Evolutionary conservation across 2,329 filamentous ascomycete species (phyloP), one percentile per base, ranked within the genome.

Genomic region (Paraconiothyrium sp.): DNA sequence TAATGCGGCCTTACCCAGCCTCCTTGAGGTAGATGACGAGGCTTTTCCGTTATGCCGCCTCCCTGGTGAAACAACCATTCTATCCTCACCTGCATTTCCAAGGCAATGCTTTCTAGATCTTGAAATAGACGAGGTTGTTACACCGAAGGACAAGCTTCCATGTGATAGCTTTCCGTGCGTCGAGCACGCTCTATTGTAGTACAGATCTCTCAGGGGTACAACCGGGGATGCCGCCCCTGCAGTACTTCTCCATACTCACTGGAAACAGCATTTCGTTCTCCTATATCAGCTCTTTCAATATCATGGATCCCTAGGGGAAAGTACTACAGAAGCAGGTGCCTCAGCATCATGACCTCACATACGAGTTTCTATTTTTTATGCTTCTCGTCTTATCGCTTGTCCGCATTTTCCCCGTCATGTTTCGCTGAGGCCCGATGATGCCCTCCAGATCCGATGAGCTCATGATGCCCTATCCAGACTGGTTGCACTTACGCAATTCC

Each of bases 91-190:
- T 41, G 39, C 27, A 16, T 14, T 30, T 35, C 30, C 3, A 7
- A 20, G 20, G 32, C n/a, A 50, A 20, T 11, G 30, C 48, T 32
- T 9, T 32, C 2, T 32, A 11, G 4, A 7, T 30, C 47, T 47
- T 32, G 46, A 55, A 55, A 44, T 37, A 3, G 24, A 55, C 39
- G 52, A 55, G 37, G 52, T 34, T 37, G 49, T 34, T 52, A 52
- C 41, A 35, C 13, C 27, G 34, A 27, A 6, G 35, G 49, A 39
- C 49, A 39, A 24, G 49, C 49, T 34, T 34, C 34, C 22, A 34
- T 52, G 34, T 52, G 13, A 34, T 52, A 41, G 41, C 50, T 20
- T 20, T 52, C 20, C n/a, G 20, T 11, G 35, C 50, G 27, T 27
- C 20, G 10, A 14, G 22, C 16, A 9, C 14, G 35, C 8, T 20